Base-by-base conservation (phyloP, 257 asterid species). In the Schizonepeta tenuifolia region DNA sequence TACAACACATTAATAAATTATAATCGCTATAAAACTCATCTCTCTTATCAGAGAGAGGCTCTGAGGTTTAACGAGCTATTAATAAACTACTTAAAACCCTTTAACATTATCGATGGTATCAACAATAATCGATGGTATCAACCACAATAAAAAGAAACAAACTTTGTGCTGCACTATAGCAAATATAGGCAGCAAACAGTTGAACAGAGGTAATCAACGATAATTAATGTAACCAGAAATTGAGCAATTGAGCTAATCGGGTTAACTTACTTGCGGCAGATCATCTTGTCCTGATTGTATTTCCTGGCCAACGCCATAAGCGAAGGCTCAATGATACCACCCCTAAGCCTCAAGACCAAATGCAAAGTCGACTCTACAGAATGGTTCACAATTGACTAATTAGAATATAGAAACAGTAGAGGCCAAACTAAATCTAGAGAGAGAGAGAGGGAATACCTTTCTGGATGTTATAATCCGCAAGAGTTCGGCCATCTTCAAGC, bases 401-500 rank as follows among this genome's bases (percentile, higher is more conserved):
- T 49, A 40, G 2, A 68, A 68, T 9, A 9, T 1, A 9, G 15
- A 36, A 33, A 7, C 41, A n/a, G 1, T 15, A 1, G 63, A 35
- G 31, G 22, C 14, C 26, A 20, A 64, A 4, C 2, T 6, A 50
- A 51, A 6, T 7, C 6, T 1, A 20, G 21, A 1, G n/a, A 50
- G 22, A 12, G 12, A 9, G 14, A 72, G 7, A 18, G 18, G 2
- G 12, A 56, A 59, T 3, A 85, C 86, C 90, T 73, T 83, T 87
- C 77, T 85, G 90, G 75, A 87, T 85, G 79, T 85, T 87, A 53
- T 85, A 85, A 80, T 87, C 93, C 56, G 93, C 93, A 13, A 87
- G 86, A 5, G 90, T 83, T 31, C 90, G 87, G 53, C 93, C 93
- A 83, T 87, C 93, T 77, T 88, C 95, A 56, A 88, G 91, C 81